Conservation (phyloP, 1,284 basidiomycete genomes). For the Microbotryum scabiosae region DNA sequence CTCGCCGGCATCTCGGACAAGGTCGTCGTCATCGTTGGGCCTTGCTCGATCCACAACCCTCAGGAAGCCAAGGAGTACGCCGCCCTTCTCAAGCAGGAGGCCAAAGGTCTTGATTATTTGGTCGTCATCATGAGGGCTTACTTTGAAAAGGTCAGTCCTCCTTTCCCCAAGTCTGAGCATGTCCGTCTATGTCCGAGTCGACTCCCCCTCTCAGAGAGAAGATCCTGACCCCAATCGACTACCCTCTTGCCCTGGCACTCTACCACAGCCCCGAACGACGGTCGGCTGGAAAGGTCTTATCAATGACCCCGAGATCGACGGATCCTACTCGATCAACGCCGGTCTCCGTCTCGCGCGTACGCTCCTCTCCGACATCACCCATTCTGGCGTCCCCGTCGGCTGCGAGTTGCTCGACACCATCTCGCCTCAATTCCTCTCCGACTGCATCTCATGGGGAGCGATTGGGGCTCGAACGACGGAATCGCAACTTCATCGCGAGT, state of each 20-base stretch:
- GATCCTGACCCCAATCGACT: no score
- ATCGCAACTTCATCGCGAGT: slow-evolving; percentile 84
- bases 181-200: background rate
- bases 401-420: slow-evolving; percentile 75
- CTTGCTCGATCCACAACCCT: slow-evolving; percentile 83
- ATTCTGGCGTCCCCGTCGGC: slow-evolving; percentile 82
- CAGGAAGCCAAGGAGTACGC: slow-evolving; percentile 89
- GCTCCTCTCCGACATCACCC: slow-evolving; percentile 79
- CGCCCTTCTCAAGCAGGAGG: slow-evolving; percentile 55
- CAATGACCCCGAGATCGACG: slow-evolving; percentile 52
- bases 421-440: slow-evolving; percentile 47
- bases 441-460: slow-evolving; percentile 88
- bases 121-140: slow-evolving; percentile 93
- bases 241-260: no score
- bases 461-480: slow-evolving; percentile 94
- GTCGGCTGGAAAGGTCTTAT: slow-evolving; percentile 60
- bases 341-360: slow-evolving; percentile 79
- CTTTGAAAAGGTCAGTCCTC: slow-evolving; percentile 49
- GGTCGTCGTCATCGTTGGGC: slow-evolving; percentile 82
- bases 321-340: slow-evolving; percentile 94
- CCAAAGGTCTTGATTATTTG: slow-evolving; percentile 61
- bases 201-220: no score
- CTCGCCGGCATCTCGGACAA: slow-evolving; percentile 76
- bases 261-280: slow-evolving; percentile 65
- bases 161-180: background rate